Base-by-base conservation (phyloP, 129 eudicot species). In the Arctium minus region DNA sequence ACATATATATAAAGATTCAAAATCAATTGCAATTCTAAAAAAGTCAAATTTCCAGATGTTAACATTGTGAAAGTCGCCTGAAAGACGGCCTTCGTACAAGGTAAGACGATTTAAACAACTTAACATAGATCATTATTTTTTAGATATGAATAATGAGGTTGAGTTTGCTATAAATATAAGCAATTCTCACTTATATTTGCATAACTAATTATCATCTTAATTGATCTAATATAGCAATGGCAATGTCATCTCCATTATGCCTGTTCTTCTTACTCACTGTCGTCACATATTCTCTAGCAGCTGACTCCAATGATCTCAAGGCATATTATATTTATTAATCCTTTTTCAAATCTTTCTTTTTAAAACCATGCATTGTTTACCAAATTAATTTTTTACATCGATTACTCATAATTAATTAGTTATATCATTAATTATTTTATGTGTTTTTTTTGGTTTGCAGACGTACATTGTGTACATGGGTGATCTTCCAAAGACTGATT, bases 381-480 rank as follows among this genome's bases (percentile, higher is more conserved):
- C 56, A 46, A 10, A 42, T 42, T 42, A 0, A 38, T 38, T 2
- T 42, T 22, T 7, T 42, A 42, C 10, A 42, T 42, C 50, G 2
- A 9, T 42, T 38, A 38, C 1, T 42, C 50, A 8, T 42, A 42
- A 11, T 15, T 46, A 46, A 46, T 46, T 46, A 40, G 6, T 6
- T 40, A 8, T 42, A 8, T 42, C 50, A 9, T 42, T 42, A 42
- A 8, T 8, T 42, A 1, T 42, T 42, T 2, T 42, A 1, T 42
- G 1, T 37, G 30, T 70, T 12, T 65, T 3, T 18, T 64, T 29
- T 53, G 33, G 44, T 73, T 73, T 82, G 81, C 86, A 94, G 98
- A 87, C 83, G 4, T 93, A 93, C 86, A 86, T 93, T 76, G 97
- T 93, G 22, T 93, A 93, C 80, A 88, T 94, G 98, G 98, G 98